These are phyloP conservation scores for Angomonas deanei DNA, from an alignment of 208 protist genomes.

Conservation along the genomic window DNA sequence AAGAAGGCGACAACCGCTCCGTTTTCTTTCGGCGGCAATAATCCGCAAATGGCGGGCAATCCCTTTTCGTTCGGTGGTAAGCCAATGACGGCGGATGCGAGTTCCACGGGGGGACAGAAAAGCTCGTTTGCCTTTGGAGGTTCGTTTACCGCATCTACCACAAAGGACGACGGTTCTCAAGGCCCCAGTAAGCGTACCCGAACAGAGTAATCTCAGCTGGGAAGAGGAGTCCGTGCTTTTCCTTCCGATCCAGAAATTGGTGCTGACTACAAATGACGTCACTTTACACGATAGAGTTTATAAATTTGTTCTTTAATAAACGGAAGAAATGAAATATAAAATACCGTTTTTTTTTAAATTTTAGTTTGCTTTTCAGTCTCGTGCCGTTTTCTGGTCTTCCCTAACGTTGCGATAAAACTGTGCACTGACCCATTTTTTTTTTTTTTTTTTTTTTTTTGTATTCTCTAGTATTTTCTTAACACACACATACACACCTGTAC, in stretches of 20 bases:
- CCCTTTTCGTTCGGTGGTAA: conserved; percentile 18
- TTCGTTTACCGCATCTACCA: too few species aligned
- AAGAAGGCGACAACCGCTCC: background rate
- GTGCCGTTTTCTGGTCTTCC: background rate
- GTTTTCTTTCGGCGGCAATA: background rate
- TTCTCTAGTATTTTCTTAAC: conserved; percentile 1
- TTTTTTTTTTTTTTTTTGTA: conserved; percentile 8
- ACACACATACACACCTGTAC: too few species aligned
- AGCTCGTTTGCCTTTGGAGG: background rate
- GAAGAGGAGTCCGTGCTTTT: too few species aligned
- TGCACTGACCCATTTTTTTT: background rate
- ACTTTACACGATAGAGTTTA: too few species aligned
- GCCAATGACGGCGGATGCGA: background rate
- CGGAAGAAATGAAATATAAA: background rate
- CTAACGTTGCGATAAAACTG: background rate
- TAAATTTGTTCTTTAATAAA: background rate
- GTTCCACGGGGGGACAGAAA: background rate
- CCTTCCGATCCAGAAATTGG: too few species aligned
- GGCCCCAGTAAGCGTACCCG: too few species aligned
- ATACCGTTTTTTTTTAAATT: background rate
- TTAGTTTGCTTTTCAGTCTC: background rate
- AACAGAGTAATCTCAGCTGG: too few species aligned
- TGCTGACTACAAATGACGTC: too few species aligned
- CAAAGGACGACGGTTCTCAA: too few species aligned
- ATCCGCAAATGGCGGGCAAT: conserved; percentile 19